A percentile compares a stretch with the other conserved stretches of the same genome.
Conservation (phyloP, 2,329 filamentous ascomycete genomes). For the Lizonia empirigonia region DNA sequence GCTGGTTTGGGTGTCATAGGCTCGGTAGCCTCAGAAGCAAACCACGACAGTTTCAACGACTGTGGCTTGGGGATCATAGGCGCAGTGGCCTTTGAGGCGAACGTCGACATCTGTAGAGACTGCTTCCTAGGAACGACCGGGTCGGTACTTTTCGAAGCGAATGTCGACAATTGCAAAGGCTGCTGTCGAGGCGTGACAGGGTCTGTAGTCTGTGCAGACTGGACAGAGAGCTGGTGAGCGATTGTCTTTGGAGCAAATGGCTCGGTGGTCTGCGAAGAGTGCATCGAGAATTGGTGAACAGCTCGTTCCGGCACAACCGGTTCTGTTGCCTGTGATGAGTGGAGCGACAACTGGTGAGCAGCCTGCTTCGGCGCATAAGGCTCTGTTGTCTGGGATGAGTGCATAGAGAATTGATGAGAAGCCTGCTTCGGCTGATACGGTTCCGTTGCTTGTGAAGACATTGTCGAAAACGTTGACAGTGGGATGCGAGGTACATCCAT, state of each 20-base stretch:
- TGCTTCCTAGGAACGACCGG: conserved; percentile 22
- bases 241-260: conserved; percentile 10
- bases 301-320: conserved; percentile 18
- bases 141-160: conserved; percentile 26
- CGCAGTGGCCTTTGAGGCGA: conserved; percentile 34
- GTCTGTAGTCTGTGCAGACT: conserved; percentile 28
- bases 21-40: conserved; percentile 33
- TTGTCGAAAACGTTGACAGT: conserved; percentile 28
- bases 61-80: conserved; percentile 20
- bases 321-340: conserved; percentile 25
- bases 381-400: conserved; percentile 28
- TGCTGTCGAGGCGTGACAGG: conserved; percentile 24
- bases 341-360: conserved; percentile 14
- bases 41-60: conserved; percentile 24
- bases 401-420: conserved; percentile 15
- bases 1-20: conserved; percentile 17
- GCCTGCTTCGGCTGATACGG: conserved; percentile 16
- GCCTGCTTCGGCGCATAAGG: conserved; percentile 13
- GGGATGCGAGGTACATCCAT: conserved; percentile 21
- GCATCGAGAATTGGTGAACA: conserved; percentile 16
- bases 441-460: conserved; percentile 36
- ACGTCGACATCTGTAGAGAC: conserved; percentile 28
- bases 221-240: conserved; percentile 15
- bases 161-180: conserved; percentile 25
- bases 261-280: conserved; percentile 17